These are phyloP conservation scores for Oenanthe javanica DNA, from an alignment of 140 eudicot species.

Conservation along the genomic window DNA sequence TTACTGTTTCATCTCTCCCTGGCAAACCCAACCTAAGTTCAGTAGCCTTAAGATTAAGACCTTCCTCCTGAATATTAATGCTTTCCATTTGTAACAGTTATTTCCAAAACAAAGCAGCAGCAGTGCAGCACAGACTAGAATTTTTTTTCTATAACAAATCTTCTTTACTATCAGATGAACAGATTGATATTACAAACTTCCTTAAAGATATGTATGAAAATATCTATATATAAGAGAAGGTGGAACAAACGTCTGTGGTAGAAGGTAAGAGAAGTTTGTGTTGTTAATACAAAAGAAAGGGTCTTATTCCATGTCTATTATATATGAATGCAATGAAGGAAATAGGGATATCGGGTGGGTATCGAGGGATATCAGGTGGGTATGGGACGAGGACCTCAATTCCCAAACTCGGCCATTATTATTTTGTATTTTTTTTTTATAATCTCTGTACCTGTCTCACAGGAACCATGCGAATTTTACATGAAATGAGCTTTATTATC, in stretches of 20 bases:
- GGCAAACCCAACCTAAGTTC: constrained; percentile 65
- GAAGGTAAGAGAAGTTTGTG: constrained; percentile 5
- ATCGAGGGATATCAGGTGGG: constrained; percentile 24
- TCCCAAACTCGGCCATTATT: background rate
- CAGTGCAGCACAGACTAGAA: background rate
- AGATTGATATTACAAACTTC: background rate
- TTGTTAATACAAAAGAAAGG: background rate
- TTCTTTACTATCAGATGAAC: background rate
- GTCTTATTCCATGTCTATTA: background rate
- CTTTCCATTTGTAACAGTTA: constrained; percentile 15
- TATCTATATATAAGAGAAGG: background rate
- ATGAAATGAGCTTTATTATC: background rate
- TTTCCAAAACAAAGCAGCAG: background rate
- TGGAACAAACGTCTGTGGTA: background rate
- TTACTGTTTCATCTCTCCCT: constrained; percentile 44
- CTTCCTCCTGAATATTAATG: constrained; percentile 34
- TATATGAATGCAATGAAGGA: background rate
- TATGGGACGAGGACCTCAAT: constrained; percentile 2
- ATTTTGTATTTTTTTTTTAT: background rate
- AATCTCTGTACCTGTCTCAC: background rate
- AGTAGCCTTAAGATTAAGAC: constrained; percentile 49
- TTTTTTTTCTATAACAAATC: background rate
- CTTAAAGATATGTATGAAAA: background rate
- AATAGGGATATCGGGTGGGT: constrained; percentile 23
- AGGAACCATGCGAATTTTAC: background rate